phyloP scores from a whole-genome alignment of 306 rosid species.

The Mimosa bimucronata region DNA sequence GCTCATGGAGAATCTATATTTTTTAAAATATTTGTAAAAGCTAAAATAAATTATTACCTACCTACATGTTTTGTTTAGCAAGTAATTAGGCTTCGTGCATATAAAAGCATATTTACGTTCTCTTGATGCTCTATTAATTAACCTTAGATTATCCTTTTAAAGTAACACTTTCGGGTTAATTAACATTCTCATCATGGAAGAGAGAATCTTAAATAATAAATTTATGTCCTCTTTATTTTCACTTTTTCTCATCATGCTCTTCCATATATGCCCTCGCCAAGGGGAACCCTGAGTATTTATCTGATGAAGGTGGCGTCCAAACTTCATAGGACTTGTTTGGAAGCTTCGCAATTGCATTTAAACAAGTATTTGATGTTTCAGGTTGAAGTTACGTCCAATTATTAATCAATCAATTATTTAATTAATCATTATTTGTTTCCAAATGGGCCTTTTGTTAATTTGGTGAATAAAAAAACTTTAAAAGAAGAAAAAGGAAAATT shows the following conservation, averaged over 20 bases:
- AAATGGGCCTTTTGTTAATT: conserved; percentile 7
- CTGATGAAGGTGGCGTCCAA: not conserved
- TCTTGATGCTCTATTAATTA: not conserved
- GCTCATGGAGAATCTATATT: not conserved
- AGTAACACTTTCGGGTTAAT: not conserved
- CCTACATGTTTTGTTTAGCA: not conserved
- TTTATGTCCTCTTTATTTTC: not conserved
- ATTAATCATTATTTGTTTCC: not conserved
- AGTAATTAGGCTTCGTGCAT: not conserved
- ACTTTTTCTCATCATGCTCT: not conserved
- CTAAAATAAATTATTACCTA: not conserved
- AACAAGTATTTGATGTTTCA: not conserved
- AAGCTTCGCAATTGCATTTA: not conserved
- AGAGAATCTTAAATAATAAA: not conserved
- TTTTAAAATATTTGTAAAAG: not conserved
- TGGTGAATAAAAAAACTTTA: not conserved
- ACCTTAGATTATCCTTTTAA: not conserved
- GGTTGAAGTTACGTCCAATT: not conserved
- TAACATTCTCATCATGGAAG: not conserved
- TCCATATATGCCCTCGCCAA: not conserved
- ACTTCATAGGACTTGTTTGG: not conserved
- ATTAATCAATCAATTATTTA: conserved; percentile 2
- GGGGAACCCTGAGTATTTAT: not conserved
- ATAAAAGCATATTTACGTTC: not conserved
- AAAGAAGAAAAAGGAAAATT: not conserved